Evolutionary conservation across 345 rosid species (phyloP), one percentile per base, ranked within the genome.

Genomic region (Gossypium bickii): DNA sequence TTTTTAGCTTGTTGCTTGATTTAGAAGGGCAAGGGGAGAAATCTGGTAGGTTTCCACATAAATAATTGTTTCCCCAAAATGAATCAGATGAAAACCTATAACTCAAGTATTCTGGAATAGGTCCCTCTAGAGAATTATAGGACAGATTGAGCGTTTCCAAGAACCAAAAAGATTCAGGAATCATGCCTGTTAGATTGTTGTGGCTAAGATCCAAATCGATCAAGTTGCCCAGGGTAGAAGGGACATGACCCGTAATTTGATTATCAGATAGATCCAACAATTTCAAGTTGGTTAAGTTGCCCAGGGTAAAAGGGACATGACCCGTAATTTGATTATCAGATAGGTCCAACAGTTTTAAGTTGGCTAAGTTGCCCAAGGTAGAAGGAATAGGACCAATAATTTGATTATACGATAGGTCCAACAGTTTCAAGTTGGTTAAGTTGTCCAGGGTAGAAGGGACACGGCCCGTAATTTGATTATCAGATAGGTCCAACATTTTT

Each of bases 81-180:
- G 27, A 56, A 2, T 9, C 25, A 18, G 60, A 11, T 56, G 22
- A 53, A 53, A 53, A 16, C 18, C 0, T 0, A 34, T 0, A 34
- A 34, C 22, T 53, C 22, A 49, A 16, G 12, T 1, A 0, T 12
- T 2, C 3, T 51, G 73, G 47, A 29, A 70, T 15, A 5, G 38
- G 11, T n/a, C 59, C 59, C 59, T 9, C 1, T 18, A 56, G 59
- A 1, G 59, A n/a, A 56, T 56, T 56, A 7, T 9, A 56, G 18
- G 59, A 56, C 9, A 56, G 12, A 56, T 56, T 9, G 10, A 56
- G 4, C 25, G 0, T 0, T 0, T 8, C 0, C 24, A 1, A 2
- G 0, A 0, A 0, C 12, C 4, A 2, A 12, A 0, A 18, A 56
- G 0, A 56, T 0, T 18, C 12, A 56, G 59, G 57, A 17, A 52